Evolutionary conservation across 495 filamentous ascomycete genomes (phyloP).

Genomic region (Alectoria sarmentosa): DNA sequence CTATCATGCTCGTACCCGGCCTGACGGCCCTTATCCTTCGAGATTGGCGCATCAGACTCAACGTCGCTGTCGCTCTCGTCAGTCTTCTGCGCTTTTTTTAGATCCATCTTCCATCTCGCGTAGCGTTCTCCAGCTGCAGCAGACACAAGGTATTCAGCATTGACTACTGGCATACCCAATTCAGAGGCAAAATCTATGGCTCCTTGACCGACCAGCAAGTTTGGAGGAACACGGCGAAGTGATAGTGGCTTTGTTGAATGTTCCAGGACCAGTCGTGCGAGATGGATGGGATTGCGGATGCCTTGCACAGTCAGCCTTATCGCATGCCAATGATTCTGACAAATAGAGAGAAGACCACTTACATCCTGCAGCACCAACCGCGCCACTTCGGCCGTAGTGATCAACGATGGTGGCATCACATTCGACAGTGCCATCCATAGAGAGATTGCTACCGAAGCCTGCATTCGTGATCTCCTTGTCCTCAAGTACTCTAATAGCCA

Average conservation of each 20-base stretch:
- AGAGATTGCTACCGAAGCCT: conserved; percentile 92
- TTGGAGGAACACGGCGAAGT: conserved; percentile 82
- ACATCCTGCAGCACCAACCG: conserved; percentile 85
- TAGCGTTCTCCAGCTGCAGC: conserved; percentile 66
- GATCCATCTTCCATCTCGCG: conserved; percentile 66
- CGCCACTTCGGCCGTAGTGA: conserved; percentile 83
- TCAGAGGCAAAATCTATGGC: conserved; percentile 79
- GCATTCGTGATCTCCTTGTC: conserved; percentile 94
- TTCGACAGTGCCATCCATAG: conserved; percentile 82
- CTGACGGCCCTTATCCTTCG: conserved; percentile 5
- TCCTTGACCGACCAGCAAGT: conserved; percentile 78
- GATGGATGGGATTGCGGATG: conserved; percentile 82
- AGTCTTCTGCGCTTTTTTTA: conserved; percentile 48
- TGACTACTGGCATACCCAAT: conserved; percentile 59
- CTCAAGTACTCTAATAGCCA: conserved; percentile 78
- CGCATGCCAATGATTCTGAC: background rate
- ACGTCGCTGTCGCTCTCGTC: conserved; percentile 16
- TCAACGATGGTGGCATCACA: conserved; percentile 92
- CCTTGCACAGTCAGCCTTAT: conserved; percentile 42
- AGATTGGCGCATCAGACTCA: conserved; percentile 10
- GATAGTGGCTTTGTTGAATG: conserved; percentile 63
- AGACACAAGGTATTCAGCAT: conserved; percentile 67
- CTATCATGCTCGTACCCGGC: background rate
- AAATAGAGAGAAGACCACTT: conserved; percentile 34
- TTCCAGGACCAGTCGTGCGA: conserved; percentile 78